Evolutionary conservation across 306 rosid species (phyloP).

Genomic region (Parietaria judaica): DNA sequence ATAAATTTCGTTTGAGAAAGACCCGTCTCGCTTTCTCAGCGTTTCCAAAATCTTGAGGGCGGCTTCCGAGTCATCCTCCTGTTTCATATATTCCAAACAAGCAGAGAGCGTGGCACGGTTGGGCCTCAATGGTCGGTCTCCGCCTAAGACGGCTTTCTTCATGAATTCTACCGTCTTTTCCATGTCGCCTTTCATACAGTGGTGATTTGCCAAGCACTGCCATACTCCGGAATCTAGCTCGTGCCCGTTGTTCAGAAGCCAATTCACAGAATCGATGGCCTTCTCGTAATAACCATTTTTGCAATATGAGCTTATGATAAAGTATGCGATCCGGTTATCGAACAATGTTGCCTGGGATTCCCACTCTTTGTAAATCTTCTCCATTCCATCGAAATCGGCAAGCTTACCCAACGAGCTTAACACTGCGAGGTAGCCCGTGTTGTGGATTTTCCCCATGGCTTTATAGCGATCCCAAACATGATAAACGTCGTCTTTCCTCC

Average conservation of each 20-base stretch:
- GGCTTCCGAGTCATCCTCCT: slow-evolving; percentile 33
- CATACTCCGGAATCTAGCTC: slow-evolving; percentile 34
- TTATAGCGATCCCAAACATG: slow-evolving; percentile 47
- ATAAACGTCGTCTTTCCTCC: slow-evolving; percentile 51
- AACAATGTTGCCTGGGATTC: slow-evolving; percentile 31
- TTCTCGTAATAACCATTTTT: slow-evolving; percentile 38
- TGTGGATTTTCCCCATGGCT: slow-evolving; percentile 1
- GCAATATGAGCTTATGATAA: slow-evolving; percentile 50
- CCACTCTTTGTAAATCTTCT: slow-evolving; percentile 57
- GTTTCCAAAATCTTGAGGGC: slow-evolving; percentile 39
- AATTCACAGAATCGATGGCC: slow-evolving; percentile 36
- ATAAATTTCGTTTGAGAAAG: slow-evolving; percentile 19
- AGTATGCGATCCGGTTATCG: slow-evolving; percentile 44
- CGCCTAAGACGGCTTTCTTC: slow-evolving; percentile 33
- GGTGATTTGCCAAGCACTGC: slow-evolving; percentile 43
- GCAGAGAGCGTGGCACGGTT: slow-evolving; percentile 23
- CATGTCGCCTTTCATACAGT: slow-evolving; percentile 33
- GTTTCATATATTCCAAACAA: slow-evolving; percentile 53
- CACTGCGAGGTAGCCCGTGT: slow-evolving; percentile 39
- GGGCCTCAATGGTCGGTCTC: slow-evolving; percentile 25
- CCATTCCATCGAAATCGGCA: slow-evolving; percentile 54
- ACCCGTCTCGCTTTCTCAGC: slow-evolving; percentile 19
- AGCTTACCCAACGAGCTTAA: slow-evolving; percentile 54
- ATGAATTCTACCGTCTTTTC: slow-evolving; percentile 49
- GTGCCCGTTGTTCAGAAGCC: slow-evolving; percentile 43